A percentile compares a stretch with the other conserved stretches of the same genome.
Evolutionary conservation across 768 basidiomycete genomes (phyloP).

Genomic region (Amanita exitialis): DNA sequence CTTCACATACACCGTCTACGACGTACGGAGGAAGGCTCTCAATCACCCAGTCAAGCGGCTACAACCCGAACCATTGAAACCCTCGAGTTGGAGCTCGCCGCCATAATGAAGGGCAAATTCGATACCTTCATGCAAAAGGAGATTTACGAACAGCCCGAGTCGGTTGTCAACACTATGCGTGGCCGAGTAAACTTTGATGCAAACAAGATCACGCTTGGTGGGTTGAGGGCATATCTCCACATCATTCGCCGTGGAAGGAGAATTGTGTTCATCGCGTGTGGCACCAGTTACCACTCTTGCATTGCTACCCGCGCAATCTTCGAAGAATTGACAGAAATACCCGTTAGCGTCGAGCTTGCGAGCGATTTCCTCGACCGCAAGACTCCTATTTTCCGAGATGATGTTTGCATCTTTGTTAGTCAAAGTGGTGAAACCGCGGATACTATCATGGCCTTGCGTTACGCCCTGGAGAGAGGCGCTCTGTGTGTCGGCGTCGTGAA

Average conservation of each 20-base stretch:
- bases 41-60: constrained; percentile 49
- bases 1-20: constrained; percentile 98
- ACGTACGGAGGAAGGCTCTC: constrained; percentile 65
- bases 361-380: constrained; percentile 98
- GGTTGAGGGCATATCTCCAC: constrained; percentile 87
- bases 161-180: constrained; percentile 99
- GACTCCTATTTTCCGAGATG: constrained; percentile 99
- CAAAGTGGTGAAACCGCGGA: constrained; percentile 99
- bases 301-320: constrained; percentile 96
- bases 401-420: constrained; percentile 91
- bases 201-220: constrained; percentile 86
- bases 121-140: constrained; percentile 99
- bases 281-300: constrained; percentile 96
- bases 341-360: constrained; percentile 92
- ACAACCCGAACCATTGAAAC: constrained; percentile 94
- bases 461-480: constrained; percentile 94
- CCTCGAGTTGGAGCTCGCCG: constrained; percentile 97
- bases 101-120: constrained; percentile 99
- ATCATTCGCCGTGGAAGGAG: constrained; percentile 93
- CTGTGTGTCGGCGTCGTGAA: constrained; percentile 97
- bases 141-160: constrained; percentile 98
- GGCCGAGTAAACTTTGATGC: constrained; percentile 98
- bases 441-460: constrained; percentile 90
- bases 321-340: constrained; percentile 98
- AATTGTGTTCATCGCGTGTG: constrained; percentile 97